A percentile compares a stretch with the other conserved stretches of the same genome.
phyloP scores from a whole-genome alignment of 2,329 filamentous ascomycete species.

The Fusarium miscanthi region DNA sequence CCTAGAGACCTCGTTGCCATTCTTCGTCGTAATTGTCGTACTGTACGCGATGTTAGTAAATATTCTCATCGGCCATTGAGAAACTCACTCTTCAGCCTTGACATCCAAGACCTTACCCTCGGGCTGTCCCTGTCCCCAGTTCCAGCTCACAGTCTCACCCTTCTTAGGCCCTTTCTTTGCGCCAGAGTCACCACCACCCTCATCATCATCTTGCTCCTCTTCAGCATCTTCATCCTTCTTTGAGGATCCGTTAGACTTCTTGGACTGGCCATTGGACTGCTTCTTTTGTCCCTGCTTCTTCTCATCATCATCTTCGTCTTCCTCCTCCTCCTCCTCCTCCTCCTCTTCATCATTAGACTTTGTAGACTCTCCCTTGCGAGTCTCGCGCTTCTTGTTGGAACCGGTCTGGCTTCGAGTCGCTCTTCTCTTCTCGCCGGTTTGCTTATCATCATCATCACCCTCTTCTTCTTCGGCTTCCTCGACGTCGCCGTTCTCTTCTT shows the following conservation, averaged over 20 bases:
- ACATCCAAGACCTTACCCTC: slow-evolving; percentile 58
- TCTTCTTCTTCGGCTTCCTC: slow-evolving; percentile 14
- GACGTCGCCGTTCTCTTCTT: slow-evolving; percentile 15
- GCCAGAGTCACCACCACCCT: slow-evolving; percentile 13
- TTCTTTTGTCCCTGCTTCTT: slow-evolving; percentile 13
- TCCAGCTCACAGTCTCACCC: slow-evolving; percentile 60
- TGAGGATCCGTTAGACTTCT: slow-evolving; percentile 11
- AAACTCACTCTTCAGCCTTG: slow-evolving; percentile 54
- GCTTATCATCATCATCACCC: slow-evolving; percentile 30
- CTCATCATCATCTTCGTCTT: slow-evolving; percentile 20
- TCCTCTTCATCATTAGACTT: slow-evolving; percentile 35
- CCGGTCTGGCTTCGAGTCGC: slow-evolving; percentile 36
- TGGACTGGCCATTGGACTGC: slow-evolving; percentile 17
- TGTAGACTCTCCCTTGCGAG: slow-evolving; percentile 37
- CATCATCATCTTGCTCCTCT: slow-evolving; percentile 1
- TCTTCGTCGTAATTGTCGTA: slow-evolving; percentile 52
- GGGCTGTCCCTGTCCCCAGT: slow-evolving; percentile 57
- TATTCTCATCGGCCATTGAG: accelerated
- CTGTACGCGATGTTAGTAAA: slow-evolving; percentile 1
- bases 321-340: slow-evolving; percentile 17
- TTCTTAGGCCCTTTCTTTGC: slow-evolving; percentile 50
- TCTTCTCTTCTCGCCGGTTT: slow-evolving; percentile 44
- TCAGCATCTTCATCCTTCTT: slow-evolving; percentile 16
- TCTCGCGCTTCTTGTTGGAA: slow-evolving; percentile 50
- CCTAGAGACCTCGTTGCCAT: slow-evolving; percentile 54